Percentiles rank a stretch among this genome's conserved stretches.
phyloP scores from a whole-genome alignment of 2,329 filamentous ascomycete genomes.

The Aurifilum marmelostoma region DNA sequence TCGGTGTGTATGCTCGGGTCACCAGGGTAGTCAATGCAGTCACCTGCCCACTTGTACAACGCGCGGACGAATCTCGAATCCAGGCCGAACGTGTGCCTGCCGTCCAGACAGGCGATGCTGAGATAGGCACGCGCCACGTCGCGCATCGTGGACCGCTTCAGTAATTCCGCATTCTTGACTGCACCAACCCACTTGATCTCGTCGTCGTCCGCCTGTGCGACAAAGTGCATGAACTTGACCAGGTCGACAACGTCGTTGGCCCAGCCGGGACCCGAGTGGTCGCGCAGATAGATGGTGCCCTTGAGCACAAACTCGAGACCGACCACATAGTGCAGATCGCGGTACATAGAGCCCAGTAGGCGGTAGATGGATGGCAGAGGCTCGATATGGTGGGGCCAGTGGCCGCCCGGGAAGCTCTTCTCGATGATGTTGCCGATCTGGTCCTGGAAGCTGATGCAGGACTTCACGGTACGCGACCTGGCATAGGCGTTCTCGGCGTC shows the following conservation, averaged over 20 bases:
- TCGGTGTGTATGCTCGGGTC: constrained; percentile 25
- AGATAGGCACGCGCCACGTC: constrained; percentile 34
- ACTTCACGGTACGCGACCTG: constrained; percentile 25
- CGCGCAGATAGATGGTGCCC: constrained; percentile 33
- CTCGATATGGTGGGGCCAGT: constrained; percentile 37
- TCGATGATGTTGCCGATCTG: constrained; percentile 29
- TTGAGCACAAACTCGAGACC: constrained; percentile 36
- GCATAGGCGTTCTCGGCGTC: constrained; percentile 26
- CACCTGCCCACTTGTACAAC: constrained; percentile 31
- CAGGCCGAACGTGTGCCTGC: constrained; percentile 32
- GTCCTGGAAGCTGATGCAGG: constrained; percentile 30
- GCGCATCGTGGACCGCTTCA: constrained; percentile 29
- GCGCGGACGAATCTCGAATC: constrained; percentile 32
- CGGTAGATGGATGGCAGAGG: constrained; percentile 35
- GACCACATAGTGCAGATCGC: constrained; percentile 29
- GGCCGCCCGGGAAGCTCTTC: constrained; percentile 27
- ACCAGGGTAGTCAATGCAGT: constrained; percentile 22
- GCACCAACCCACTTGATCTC: constrained; percentile 25
- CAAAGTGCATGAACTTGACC: constrained; percentile 30
- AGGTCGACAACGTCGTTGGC: constrained; percentile 35
- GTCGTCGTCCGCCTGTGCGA: constrained; percentile 24
- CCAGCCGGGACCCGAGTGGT: constrained; percentile 33
- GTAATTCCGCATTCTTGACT: constrained; percentile 24
- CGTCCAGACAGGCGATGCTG: constrained; percentile 29
- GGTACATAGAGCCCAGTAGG: constrained; percentile 33